Percentiles rank a stretch among this genome's conserved stretches.
These are phyloP conservation scores for Yamadazyma membranifaciens DNA, from an alignment of 1,139 yeast species.

Conservation along the genomic window DNA sequence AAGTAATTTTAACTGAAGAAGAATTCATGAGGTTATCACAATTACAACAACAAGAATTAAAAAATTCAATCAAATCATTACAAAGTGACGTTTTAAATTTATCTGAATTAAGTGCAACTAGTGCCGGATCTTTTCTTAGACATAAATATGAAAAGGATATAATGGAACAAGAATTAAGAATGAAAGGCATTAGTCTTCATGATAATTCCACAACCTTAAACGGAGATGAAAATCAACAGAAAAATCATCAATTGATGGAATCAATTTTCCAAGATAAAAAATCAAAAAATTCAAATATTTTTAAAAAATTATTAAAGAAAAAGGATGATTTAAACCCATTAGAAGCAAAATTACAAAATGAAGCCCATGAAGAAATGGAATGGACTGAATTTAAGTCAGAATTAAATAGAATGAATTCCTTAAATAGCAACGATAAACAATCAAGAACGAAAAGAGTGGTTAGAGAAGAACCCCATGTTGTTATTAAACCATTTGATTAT, in stretches of 20 bases:
- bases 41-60: constrained; percentile 38
- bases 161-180: constrained; percentile 20
- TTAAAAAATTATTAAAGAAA: constrained; percentile 49
- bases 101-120: constrained; percentile 79
- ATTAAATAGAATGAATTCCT: constrained; percentile 72
- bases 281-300: constrained; percentile 48
- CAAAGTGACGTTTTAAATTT: constrained; percentile 50
- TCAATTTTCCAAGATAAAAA: constrained; percentile 47
- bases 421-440: constrained; percentile 68
- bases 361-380: constrained; percentile 27
- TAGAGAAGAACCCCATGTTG: constrained; percentile 62
- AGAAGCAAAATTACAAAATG: constrained; percentile 33
- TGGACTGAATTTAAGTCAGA: constrained; percentile 50
- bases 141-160: constrained; percentile 56
- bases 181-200: constrained; percentile 21
- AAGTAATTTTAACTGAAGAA: constrained; percentile 25
- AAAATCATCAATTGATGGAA: constrained; percentile 32
- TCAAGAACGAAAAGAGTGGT: constrained; percentile 66
- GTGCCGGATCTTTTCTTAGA: constrained; percentile 82
- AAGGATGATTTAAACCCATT: constrained; percentile 30
- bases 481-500: constrained; percentile 68
- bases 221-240: constrained; percentile 15
- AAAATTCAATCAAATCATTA: constrained; percentile 41
- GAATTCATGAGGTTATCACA: constrained; percentile 31
- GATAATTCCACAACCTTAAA: constrained; percentile 15